Conservation (phyloP, 2,329 filamentous ascomycete species). For the Chrysoporthe puriensis region DNA sequence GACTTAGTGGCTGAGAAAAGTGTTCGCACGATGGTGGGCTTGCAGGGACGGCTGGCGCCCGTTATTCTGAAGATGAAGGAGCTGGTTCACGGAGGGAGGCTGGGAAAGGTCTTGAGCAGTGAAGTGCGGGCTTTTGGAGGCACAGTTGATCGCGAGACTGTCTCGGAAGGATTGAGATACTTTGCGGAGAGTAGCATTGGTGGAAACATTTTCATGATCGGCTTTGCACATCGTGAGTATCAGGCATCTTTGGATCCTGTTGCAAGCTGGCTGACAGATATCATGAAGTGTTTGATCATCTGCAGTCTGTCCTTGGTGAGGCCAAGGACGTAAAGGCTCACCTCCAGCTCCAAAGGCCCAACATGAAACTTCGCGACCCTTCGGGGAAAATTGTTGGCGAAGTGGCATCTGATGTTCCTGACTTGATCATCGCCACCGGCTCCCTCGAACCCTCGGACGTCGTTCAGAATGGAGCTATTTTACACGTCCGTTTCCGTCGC, state of each 20-base stretch:
- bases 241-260: not conserved
- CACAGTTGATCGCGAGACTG: constrained; percentile 37
- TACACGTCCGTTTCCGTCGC: constrained; percentile 46
- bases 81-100: constrained; percentile 47
- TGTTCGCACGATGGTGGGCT: constrained; percentile 48
- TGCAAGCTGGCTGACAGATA: constrained; percentile 33
- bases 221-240: constrained; percentile 46
- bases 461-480: constrained; percentile 40
- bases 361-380: constrained; percentile 41
- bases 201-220: constrained; percentile 48
- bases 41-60: constrained; percentile 55
- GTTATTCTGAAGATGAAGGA: constrained; percentile 47
- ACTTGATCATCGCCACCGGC: constrained; percentile 38
- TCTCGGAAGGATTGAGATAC: constrained; percentile 47
- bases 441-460: constrained; percentile 36
- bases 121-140: constrained; percentile 47
- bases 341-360: constrained; percentile 50
- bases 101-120: constrained; percentile 58
- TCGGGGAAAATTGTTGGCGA: constrained; percentile 39
- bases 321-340: constrained; percentile 43
- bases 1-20: constrained; percentile 35
- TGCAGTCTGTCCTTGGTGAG: constrained; percentile 52
- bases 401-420: constrained; percentile 35
- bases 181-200: constrained; percentile 52
- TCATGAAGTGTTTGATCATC: constrained; percentile 47